phyloP scores from a whole-genome alignment of 352 stramenopile genomes.

The Phytophthora brassicae region DNA sequence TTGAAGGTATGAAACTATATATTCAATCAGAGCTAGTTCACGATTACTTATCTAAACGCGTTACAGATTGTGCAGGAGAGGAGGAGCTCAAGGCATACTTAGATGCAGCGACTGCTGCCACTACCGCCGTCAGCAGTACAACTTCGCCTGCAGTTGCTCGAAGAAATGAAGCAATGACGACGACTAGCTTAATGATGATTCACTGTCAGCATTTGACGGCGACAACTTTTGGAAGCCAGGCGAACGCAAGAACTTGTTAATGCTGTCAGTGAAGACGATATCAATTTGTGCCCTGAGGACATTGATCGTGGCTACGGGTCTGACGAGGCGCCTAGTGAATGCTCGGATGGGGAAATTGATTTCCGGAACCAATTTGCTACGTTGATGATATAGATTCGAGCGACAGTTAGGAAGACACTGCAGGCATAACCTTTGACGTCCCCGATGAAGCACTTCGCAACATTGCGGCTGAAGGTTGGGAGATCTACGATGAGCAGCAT shows the following conservation, averaged over 20 bases:
- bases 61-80: neutral
- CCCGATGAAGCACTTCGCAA: slow-evolving; percentile 9
- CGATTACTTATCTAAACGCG: slow-evolving; percentile 1
- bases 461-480: slow-evolving; percentile 8
- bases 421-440: slow-evolving; percentile 8
- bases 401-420: slow-evolving; percentile 6
- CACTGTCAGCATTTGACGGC: slow-evolving; percentile 7
- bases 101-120: slow-evolving; percentile 5
- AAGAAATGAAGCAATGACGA: slow-evolving; percentile 4
- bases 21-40: slow-evolving; percentile 1
- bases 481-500: slow-evolving; percentile 14
- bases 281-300: slow-evolving; percentile 12
- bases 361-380: slow-evolving; percentile 7
- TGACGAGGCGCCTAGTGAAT: neutral
- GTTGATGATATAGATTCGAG: slow-evolving; percentile 8
- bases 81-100: slow-evolving; percentile 5
- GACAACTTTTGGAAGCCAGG: slow-evolving; percentile 8
- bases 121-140: neutral
- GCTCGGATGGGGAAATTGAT: slow-evolving; percentile 8
- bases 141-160: neutral
- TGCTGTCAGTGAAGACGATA: slow-evolving; percentile 1
- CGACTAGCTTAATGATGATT: slow-evolving; percentile 8
- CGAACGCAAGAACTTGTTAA: slow-evolving; percentile 1
- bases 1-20: slow-evolving; percentile 12
- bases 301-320: slow-evolving; percentile 5